Conservation (phyloP, 495 filamentous ascomycete genomes). For the Hypoxylon fragiforme region DNA sequence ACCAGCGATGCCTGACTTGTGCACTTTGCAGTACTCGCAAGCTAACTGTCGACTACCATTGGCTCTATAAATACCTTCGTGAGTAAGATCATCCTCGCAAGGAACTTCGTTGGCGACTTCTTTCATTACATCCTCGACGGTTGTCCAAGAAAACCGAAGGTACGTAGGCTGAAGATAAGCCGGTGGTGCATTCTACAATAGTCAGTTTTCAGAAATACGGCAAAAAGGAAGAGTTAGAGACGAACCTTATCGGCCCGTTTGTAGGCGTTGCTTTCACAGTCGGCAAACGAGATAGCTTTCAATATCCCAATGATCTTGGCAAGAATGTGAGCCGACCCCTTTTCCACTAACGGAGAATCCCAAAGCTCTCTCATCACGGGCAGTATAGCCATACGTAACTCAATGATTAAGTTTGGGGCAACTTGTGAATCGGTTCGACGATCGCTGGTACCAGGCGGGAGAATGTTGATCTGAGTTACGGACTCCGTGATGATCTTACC, state of each 20-base stretch:
- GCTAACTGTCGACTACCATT: slow-evolving; percentile 64
- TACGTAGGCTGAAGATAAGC: slow-evolving; percentile 47
- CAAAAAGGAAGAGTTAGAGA: not conserved
- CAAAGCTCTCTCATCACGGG: slow-evolving; percentile 78
- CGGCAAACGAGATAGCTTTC: slow-evolving; percentile 73
- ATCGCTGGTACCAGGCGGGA: slow-evolving; percentile 48
- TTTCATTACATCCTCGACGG: slow-evolving; percentile 24
- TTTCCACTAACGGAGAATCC: slow-evolving; percentile 79
- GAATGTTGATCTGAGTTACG: slow-evolving; percentile 63
- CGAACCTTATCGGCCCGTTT: slow-evolving; percentile 58
- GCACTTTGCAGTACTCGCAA: slow-evolving; percentile 72
- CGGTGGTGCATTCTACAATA: slow-evolving; percentile 33
- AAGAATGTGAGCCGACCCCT: slow-evolving; percentile 71
- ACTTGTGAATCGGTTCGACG: slow-evolving; percentile 69
- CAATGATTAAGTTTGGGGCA: slow-evolving; percentile 79
- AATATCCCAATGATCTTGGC: slow-evolving; percentile 84
- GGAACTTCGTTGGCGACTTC: slow-evolving; percentile 31
- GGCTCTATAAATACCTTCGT: slow-evolving; percentile 83
- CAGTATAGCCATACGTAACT: slow-evolving; percentile 81
- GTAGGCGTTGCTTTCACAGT: slow-evolving; percentile 69
- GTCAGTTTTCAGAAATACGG: slow-evolving; percentile 13
- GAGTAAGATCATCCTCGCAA: slow-evolving; percentile 55
- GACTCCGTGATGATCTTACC: slow-evolving; percentile 81
- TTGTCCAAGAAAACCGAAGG: slow-evolving; percentile 42
- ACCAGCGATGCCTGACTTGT: slow-evolving; percentile 45